A percentile compares a stretch with the other conserved stretches of the same genome.
These are phyloP conservation scores for Antitrichia curtipendula DNA, from an alignment of 225 moss, liverwort and hornwort genomes.

Conservation along the genomic window DNA sequence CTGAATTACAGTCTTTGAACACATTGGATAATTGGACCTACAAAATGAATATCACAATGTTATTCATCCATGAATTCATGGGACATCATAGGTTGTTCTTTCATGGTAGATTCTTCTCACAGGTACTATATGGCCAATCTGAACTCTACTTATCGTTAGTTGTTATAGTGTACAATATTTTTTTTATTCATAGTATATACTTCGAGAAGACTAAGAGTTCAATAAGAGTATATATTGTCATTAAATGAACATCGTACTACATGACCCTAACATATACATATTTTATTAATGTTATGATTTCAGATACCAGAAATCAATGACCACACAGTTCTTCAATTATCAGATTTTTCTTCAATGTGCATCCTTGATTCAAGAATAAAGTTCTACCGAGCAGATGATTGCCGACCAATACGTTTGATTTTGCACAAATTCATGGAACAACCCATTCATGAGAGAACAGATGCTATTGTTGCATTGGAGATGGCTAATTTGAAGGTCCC, in stretches of 20 bases:
- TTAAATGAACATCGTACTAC: fast-evolving
- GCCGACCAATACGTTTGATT: not conserved
- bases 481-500: not conserved
- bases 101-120: not conserved
- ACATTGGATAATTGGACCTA: too few relatives aligned
- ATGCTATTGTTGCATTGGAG: not conserved
- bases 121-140: fast-evolving
- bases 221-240: too few relatives aligned
- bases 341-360: not conserved
- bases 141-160: fast-evolving
- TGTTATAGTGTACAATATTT: too few relatives aligned
- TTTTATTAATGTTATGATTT: not conserved
- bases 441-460: fast-evolving
- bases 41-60: too few relatives aligned
- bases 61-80: too few relatives aligned
- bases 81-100: too few relatives aligned
- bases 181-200: too few relatives aligned
- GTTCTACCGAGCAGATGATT: not conserved
- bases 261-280: too few relatives aligned
- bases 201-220: fast-evolving
- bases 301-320: not conserved
- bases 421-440: not conserved
- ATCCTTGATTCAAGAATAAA: fast-evolving
- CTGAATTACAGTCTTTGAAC: fast-evolving
- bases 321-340: fast-evolving